phyloP scores from a whole-genome alignment of 352 stramenopile genomes.

The Phytophthora meadii region DNA sequence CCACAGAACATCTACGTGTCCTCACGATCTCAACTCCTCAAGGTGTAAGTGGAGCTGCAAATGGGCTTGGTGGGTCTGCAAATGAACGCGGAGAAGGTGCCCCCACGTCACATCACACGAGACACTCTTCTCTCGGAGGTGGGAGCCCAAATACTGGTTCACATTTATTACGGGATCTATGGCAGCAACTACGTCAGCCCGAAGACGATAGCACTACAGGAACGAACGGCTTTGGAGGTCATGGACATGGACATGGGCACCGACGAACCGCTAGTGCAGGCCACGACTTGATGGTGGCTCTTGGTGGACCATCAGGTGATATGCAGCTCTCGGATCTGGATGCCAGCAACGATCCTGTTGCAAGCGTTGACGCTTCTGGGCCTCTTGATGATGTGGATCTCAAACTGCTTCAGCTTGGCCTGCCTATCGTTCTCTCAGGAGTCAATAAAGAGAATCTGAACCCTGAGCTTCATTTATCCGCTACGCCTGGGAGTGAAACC shows the following conservation, averaged over 20 bases:
- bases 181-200: slow-evolving; percentile 77
- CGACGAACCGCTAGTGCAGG: slow-evolving; percentile 33
- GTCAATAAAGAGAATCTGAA: slow-evolving; percentile 14
- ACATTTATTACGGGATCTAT: slow-evolving; percentile 80
- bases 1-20: slow-evolving; percentile 34
- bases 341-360: slow-evolving; percentile 19
- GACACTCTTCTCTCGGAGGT: slow-evolving; percentile 40
- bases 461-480: background rate
- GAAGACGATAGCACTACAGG: slow-evolving; percentile 55
- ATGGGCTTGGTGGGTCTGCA: slow-evolving; percentile 18
- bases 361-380: slow-evolving; percentile 18
- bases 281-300: slow-evolving; percentile 35
- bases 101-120: slow-evolving; percentile 28
- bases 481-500: slow-evolving; percentile 5
- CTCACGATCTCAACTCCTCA: slow-evolving; percentile 40
- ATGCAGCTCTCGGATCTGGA: slow-evolving; percentile 55
- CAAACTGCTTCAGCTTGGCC: slow-evolving; percentile 56
- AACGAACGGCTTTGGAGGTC: slow-evolving; percentile 27
- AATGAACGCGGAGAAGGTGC: slow-evolving; percentile 30
- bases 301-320: slow-evolving; percentile 26
- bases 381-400: slow-evolving; percentile 70
- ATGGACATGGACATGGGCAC: slow-evolving; percentile 28
- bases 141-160: slow-evolving; percentile 48
- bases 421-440: slow-evolving; percentile 52
- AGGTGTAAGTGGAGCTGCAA: slow-evolving; percentile 17